Base-by-base conservation (phyloP, 306 rosid genomes). In the Calophaca sinica region DNA sequence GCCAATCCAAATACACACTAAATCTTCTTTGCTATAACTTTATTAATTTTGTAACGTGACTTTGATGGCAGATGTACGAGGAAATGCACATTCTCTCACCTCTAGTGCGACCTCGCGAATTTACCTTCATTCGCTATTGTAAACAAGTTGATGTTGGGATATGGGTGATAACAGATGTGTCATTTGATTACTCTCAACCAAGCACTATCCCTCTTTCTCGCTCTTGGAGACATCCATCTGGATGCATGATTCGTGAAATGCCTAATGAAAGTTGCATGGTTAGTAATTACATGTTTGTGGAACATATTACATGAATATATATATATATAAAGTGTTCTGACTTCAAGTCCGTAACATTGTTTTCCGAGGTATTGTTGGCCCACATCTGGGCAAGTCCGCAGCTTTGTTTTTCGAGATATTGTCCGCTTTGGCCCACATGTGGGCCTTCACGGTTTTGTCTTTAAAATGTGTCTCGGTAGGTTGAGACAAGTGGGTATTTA, bases 51-150 rank as follows among this genome's bases (percentile, higher is more conserved):
- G 7, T 33, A 32, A 52, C 20, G 26, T 12, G 55, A 46, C 3
- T 33, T 46, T 39, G 6, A 48, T 68, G 72, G 81, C 87, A 94
- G 98, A 91, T 91, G 92, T 41, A 80, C 9, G 91, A 75, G 44
- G 75, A 94, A 73, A 68, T 89, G 84, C 97, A 94, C 73, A 70
- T 84, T 14, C 83, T 91, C 11, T 89, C 98, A 6, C 96, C 97
- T 0, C 32, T 88, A 2, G 90, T 93, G 72, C 65, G 77, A 20
- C 77, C 92, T 29, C 84, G 94, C 0, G 89, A 91, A 20, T 87
- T 82, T 68, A 69, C 49, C 38, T 83, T 89, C 66, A 87, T 93
- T 38, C 94, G 97, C 3, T 44, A 42, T 26, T 64, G 70, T 35
- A 64, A 44, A 10, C 36, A 64, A 64, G 20, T 64, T 42, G 54